Percentiles rank a stretch among this genome's conserved stretches.
Conservation (phyloP, 83 land plant species). For the Picea mariana region DNA sequence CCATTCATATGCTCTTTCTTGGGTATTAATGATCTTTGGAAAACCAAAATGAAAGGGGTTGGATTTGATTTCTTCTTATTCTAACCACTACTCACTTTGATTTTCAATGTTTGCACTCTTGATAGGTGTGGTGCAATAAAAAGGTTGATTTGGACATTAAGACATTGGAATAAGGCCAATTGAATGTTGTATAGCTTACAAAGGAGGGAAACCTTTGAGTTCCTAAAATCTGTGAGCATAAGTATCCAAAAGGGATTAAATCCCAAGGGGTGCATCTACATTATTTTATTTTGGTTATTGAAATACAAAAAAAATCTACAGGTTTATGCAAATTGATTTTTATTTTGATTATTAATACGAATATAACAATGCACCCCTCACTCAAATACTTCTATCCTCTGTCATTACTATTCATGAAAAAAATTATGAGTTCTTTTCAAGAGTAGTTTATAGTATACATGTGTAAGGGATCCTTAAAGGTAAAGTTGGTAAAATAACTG, state of each 20-base stretch:
- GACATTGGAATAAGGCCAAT: background rate
- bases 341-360: too few relatives aligned
- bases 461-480: too few relatives aligned
- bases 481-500: too few relatives aligned
- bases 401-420: too few relatives aligned
- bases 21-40: background rate
- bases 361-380: too few relatives aligned
- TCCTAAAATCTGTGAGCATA: background rate
- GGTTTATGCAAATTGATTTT: background rate
- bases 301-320: background rate
- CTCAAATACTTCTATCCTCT: too few relatives aligned
- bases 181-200: background rate
- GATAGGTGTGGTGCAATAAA: background rate
- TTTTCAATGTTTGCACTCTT: background rate
- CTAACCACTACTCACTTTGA: background rate
- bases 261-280: background rate
- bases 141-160: background rate
- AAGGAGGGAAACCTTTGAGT: background rate
- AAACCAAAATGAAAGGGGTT: background rate
- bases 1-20: background rate
- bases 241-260: background rate
- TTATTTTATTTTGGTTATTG: background rate
- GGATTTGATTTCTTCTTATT: background rate
- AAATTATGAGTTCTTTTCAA: too few relatives aligned
- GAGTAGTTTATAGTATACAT: too few relatives aligned